A percentile compares a stretch with the other conserved stretches of the same genome.
Evolutionary conservation across 2,329 filamentous ascomycete species (phyloP).

Genomic region (Microthyrium microscopicum): DNA sequence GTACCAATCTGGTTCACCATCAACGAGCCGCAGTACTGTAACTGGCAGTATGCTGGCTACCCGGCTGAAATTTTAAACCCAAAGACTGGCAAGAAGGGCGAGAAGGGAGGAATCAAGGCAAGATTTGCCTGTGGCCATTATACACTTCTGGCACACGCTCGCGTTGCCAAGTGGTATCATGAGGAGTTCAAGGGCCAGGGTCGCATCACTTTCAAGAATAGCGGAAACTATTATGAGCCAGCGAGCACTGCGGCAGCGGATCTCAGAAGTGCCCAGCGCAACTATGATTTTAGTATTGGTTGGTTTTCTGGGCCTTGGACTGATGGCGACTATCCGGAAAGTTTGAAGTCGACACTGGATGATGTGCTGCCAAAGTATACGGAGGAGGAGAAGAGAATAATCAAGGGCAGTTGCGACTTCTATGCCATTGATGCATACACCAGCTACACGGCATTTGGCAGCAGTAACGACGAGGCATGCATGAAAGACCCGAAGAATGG

Average conservation of each 20-base stretch:
- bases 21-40: constrained; percentile 29
- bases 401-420: constrained; percentile 28
- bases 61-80: constrained; percentile 58
- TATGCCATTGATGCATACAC: constrained; percentile 24
- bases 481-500: constrained; percentile 23
- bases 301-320: constrained; percentile 36
- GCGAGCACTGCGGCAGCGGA: constrained; percentile 22
- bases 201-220: constrained; percentile 27
- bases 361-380: constrained; percentile 23
- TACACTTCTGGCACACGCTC: constrained; percentile 26
- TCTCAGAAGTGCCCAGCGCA: constrained; percentile 20
- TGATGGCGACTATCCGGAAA: constrained; percentile 25
- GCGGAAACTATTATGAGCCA: constrained; percentile 19
- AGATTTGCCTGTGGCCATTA: constrained; percentile 29
- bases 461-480: constrained; percentile 23
- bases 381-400: constrained; percentile 22
- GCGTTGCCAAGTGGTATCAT: constrained; percentile 28
- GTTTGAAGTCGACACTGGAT: constrained; percentile 23
- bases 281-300: constrained; percentile 33
- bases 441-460: constrained; percentile 16
- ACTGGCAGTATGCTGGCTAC: constrained; percentile 30
- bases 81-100: constrained; percentile 54
- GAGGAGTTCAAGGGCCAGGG: constrained; percentile 27
- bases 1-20: constrained; percentile 26
- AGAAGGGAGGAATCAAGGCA: constrained; percentile 19